Evolutionary conservation across 345 rosid species (phyloP).

Genomic region (Abelmoschus esculentus): DNA sequence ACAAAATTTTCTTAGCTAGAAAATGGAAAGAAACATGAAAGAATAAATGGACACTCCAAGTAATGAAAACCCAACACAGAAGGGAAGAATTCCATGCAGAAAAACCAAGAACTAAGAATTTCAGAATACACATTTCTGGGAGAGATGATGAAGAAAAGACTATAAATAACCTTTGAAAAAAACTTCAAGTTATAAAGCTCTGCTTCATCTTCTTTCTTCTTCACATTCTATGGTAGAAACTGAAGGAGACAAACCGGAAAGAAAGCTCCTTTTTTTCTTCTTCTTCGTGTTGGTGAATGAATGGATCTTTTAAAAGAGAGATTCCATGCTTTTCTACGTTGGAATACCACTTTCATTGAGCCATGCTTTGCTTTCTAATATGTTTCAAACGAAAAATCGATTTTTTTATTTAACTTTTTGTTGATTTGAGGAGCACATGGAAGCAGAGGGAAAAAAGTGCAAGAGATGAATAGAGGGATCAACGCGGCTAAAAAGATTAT

Average conservation of each 20-base stretch:
- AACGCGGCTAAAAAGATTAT: too few species aligned
- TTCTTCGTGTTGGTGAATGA: background rate
- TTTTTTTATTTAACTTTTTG: background rate
- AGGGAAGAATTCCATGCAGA: background rate
- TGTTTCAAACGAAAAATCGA: background rate
- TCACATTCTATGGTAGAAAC: conserved; percentile 11
- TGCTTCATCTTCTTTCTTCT: background rate
- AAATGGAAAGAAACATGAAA: background rate
- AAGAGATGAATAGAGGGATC: too few species aligned
- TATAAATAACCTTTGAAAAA: background rate
- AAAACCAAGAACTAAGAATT: too few species aligned
- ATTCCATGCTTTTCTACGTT: conserved; percentile 28
- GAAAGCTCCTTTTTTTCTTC: background rate
- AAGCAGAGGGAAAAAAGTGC: background rate
- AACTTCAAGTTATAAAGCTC: background rate
- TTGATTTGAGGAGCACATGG: background rate
- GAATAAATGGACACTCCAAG: background rate
- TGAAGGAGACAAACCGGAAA: background rate
- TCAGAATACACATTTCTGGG: too few species aligned
- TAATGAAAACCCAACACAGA: background rate
- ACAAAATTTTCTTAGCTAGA: background rate
- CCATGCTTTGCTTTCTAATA: conserved; percentile 8
- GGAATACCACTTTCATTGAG: conserved; percentile 35
- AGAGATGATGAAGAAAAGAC: background rate
- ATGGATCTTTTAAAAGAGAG: conserved; percentile 2